Evolutionary conservation across 306 rosid genomes (phyloP).

Genomic region (Lathyrus aphaca): DNA sequence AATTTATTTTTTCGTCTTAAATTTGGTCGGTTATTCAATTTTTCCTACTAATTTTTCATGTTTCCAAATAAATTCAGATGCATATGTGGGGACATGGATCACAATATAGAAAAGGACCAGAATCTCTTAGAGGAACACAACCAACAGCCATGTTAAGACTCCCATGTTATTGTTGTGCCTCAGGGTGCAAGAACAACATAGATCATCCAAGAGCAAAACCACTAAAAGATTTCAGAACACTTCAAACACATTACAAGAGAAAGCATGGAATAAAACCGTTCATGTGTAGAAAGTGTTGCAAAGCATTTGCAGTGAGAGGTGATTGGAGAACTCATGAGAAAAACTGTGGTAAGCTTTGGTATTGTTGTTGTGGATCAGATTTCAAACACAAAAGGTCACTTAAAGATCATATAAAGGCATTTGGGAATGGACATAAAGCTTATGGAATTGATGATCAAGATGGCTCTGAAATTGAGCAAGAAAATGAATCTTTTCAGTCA

Average conservation of each 20-base stretch:
- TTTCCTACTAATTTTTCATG: not conserved
- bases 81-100: conserved; percentile 99
- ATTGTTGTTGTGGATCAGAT: conserved; percentile 93
- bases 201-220: conserved; percentile 91
- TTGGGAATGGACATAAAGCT: conserved; percentile 79
- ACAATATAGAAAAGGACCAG: conserved; percentile 89
- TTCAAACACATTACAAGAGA: conserved; percentile 94
- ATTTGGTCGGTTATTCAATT: not conserved
- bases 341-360: conserved; percentile 95
- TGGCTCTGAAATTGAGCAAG: conserved; percentile 74
- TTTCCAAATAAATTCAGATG: conserved; percentile 54
- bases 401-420: conserved; percentile 88
- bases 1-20: not conserved
- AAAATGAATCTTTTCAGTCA: conserved; percentile 49
- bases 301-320: conserved; percentile 92
- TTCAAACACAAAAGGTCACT: conserved; percentile 92
- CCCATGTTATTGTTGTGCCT: conserved; percentile 86
- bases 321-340: conserved; percentile 99
- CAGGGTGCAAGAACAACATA: conserved; percentile 90
- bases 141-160: conserved; percentile 97
- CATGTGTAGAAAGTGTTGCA: conserved; percentile 85
- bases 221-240: conserved; percentile 88
- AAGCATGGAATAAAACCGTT: conserved; percentile 93
- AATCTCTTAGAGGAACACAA: conserved; percentile 86
- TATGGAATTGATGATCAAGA: conserved; percentile 58